Evolutionary conservation across 1,284 basidiomycete species (phyloP), one percentile per base, ranked within the genome.

Genomic region (Ganoderma lucidum): DNA sequence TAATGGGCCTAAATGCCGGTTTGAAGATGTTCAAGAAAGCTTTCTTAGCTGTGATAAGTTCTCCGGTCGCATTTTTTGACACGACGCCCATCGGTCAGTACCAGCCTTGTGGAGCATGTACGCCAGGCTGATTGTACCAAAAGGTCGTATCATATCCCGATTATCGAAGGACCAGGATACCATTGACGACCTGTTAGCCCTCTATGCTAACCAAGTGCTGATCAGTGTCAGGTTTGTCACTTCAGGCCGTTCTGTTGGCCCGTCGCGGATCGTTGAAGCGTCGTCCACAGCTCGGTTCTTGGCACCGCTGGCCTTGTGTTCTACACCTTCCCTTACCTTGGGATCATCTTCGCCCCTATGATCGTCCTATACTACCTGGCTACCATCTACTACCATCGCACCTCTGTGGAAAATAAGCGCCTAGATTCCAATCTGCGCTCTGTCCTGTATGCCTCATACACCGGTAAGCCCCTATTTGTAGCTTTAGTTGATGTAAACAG

Each of bases 61-160:
- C 93, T 0, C 93, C 93, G 0, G 82, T 92, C 56, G 85, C 89
- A 3, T 95, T 94, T 81, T 96, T 95, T 76, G 95, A 96, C 74
- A 93, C 90, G 0, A 96, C 93, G 0, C 94, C 95, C 0, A 86
- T 93, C 67, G 94, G 94, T 80, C 80, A 53, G 67, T n/a, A 19
- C 10, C 1, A 17, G 2, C 15, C 23, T 6, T 5, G 1, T 39
- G 0, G 28, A 8, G 2, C 9, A 3, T 15, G 8, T 10, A 30
- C 42, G 28, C 17, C 48, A 28, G 6, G 30, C 14, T 79, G 80
- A 71, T 73, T 69, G 59, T 56, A 45, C 70, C 70, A 14, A 30
- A 70, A 90, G 85, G 92, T 72, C 81, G 89, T 74, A 85, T 90
- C 67, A 77, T 87, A 75, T 85, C 87, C 67, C 79, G 92, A 70